Base-by-base conservation (phyloP, 2,329 filamentous ascomycete species). In the Fusarium sp. region DNA sequence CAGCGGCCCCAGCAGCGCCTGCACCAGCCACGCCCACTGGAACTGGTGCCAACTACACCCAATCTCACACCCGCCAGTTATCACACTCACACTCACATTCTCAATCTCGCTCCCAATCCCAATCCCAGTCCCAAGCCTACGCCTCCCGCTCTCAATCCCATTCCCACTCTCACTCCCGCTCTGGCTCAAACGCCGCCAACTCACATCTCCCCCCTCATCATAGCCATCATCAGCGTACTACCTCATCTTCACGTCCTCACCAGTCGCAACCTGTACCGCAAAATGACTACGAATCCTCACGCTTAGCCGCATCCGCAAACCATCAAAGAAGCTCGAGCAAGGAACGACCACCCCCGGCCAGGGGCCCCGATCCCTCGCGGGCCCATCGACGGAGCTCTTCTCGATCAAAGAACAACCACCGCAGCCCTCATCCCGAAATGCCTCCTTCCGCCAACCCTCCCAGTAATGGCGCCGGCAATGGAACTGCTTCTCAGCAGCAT, bases 261-360 rank as follows among this genome's bases (percentile, higher is more conserved):
- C 77, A 82, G 52, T 83, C 85, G 70, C 83, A 87, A 62, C 75
- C 83, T 46, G 76, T 83, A 58, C 83, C 84, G 60, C 90, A 92
- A 78, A 87, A 91, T 81, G 93, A 96, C 82, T 91, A 91, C 85
- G 93, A 95, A 83, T 88, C 91, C 76, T 86, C 87, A 77, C 91
- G 91, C 84, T 82, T 93, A 84, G 88, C 89, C 77, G 85, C 87
- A 60, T 69, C 75, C 67, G 84, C 89, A 83, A 70, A 70, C 59
- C 74, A 87, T 85, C 82, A 90, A 88, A 88, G 90, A 83, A 90
- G 87, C 83, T 86, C 89, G 67, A 92, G 90, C 76, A 87, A 87
- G 80, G 92, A 93, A 67, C 86, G 81, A 77, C 79, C 74, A 74
- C 80, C 82, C 73, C 79, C 80, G 75, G 78, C 88, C 86, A 80